phyloP scores from a whole-genome alignment of 1,139 yeast species.

The Yamadazyma sp. region DNA sequence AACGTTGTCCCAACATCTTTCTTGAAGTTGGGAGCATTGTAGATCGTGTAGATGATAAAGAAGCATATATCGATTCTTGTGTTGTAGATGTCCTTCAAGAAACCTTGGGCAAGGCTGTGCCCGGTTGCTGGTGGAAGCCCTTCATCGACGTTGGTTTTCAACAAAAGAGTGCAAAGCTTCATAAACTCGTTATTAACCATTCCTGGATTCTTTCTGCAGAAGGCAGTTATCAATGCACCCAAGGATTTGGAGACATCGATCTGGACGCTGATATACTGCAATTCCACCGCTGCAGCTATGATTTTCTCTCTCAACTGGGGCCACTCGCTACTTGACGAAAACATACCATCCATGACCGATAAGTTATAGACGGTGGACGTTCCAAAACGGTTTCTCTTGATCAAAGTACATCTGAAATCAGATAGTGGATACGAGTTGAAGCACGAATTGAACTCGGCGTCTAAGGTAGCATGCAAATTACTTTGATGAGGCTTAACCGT shows the following conservation, averaged over 20 bases:
- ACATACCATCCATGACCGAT: conserved; percentile 59
- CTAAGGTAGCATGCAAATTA: conserved; percentile 36
- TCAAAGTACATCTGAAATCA: conserved; percentile 55
- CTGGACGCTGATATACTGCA: conserved; percentile 69
- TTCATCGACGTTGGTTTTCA: conserved; percentile 53
- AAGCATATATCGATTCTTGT: conserved; percentile 73
- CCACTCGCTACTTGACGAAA: conserved; percentile 54
- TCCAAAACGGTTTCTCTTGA: conserved; percentile 51
- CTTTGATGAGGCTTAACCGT: conserved; percentile 33
- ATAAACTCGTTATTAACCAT: conserved; percentile 36
- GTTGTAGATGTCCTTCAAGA: conserved; percentile 52
- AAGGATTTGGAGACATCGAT: conserved; percentile 68
- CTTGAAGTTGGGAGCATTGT: conserved; percentile 30
- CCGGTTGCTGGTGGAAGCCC: conserved; percentile 25
- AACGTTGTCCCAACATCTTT: conserved; percentile 32
- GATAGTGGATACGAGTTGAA: conserved; percentile 50
- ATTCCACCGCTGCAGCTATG: conserved; percentile 58
- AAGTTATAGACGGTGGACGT: conserved; percentile 59
- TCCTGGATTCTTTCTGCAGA: conserved; percentile 43
- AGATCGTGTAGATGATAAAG: conserved; percentile 53
- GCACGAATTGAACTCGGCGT: conserved; percentile 38
- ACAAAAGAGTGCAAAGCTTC: conserved; percentile 46
- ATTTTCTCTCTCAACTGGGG: conserved; percentile 48
- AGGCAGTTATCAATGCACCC: conserved; percentile 75
- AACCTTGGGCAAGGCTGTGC: conserved; percentile 34